Evolutionary conservation across 495 filamentous ascomycete genomes (phyloP).

Genomic region (Xylaria flabelliformis): DNA sequence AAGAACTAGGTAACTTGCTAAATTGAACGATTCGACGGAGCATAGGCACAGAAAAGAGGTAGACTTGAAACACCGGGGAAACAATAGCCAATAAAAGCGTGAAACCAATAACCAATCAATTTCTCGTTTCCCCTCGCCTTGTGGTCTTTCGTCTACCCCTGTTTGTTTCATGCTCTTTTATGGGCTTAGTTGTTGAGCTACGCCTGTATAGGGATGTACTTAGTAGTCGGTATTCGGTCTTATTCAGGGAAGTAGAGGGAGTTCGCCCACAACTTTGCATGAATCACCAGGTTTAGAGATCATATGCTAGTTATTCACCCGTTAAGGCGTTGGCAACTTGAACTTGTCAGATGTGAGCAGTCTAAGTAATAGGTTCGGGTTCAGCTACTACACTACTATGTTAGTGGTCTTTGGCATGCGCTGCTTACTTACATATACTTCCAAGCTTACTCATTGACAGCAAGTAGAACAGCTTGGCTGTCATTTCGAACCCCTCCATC

Average conservation of each 20-base stretch:
- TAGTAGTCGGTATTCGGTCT: too few relatives aligned
- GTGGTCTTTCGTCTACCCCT: conserved; percentile 6
- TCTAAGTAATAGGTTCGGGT: background rate
- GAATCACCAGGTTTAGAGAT: background rate
- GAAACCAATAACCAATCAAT: conserved; percentile 17
- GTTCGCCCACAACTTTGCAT: conserved; percentile 1
- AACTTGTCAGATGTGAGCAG: background rate
- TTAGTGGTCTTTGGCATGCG: background rate
- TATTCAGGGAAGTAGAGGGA: conserved; percentile 2
- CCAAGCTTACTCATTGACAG: background rate
- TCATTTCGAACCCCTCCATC: conserved; percentile 14
- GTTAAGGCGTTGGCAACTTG: background rate
- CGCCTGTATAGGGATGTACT: conserved; percentile 1
- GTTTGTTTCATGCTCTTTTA: conserved; percentile 11
- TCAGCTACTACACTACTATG: background rate
- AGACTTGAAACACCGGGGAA: conserved; percentile 22
- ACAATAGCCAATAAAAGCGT: conserved; percentile 4
- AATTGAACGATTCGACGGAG: background rate
- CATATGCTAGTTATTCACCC: background rate
- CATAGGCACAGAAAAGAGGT: background rate
- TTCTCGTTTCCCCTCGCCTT: background rate
- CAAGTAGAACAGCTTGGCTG: background rate
- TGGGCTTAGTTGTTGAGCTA: background rate
- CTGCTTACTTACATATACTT: background rate
- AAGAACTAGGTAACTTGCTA: conserved; percentile 5